phyloP scores from a whole-genome alignment of 805 yeast species.

The Pichia paraexigua region DNA sequence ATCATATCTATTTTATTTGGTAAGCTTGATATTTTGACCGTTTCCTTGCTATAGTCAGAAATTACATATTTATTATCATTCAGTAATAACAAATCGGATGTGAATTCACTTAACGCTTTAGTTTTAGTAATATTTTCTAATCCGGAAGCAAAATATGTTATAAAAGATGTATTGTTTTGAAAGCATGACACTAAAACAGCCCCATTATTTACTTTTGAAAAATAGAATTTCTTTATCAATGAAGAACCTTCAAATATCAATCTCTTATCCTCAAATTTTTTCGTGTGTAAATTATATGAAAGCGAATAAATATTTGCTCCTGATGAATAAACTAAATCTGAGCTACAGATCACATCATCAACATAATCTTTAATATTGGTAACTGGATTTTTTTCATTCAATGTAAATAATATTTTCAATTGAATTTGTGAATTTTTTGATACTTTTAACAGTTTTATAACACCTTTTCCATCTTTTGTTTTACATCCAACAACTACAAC shows the following conservation, averaged over 20 bases:
- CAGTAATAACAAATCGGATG: constrained; percentile 3
- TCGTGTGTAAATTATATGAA: not conserved
- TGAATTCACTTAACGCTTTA: constrained; percentile 3
- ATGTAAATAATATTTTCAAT: constrained; percentile 13
- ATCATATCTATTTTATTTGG: constrained; percentile 26
- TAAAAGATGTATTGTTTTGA: not conserved
- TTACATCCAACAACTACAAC: constrained; percentile 29
- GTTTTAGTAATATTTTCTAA: not conserved
- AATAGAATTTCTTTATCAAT: not conserved
- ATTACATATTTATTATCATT: not conserved
- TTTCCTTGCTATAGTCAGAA: constrained; percentile 15
- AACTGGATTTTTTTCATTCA: constrained; percentile 19
- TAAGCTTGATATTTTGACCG: constrained; percentile 25
- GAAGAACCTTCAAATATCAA: not conserved
- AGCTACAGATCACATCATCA: not conserved
- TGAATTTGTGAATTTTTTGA: constrained; percentile 12
- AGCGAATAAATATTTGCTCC: not conserved
- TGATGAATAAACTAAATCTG: not conserved
- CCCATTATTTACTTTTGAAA: not conserved
- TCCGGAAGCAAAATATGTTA: not conserved
- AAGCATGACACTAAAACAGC: not conserved
- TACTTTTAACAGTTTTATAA: constrained; percentile 24
- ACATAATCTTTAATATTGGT: constrained; percentile 11
- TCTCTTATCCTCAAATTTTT: not conserved
- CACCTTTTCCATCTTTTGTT: constrained; percentile 13